phyloP scores from a whole-genome alignment of 129 eudicot species.

The Tagetes patula region DNA sequence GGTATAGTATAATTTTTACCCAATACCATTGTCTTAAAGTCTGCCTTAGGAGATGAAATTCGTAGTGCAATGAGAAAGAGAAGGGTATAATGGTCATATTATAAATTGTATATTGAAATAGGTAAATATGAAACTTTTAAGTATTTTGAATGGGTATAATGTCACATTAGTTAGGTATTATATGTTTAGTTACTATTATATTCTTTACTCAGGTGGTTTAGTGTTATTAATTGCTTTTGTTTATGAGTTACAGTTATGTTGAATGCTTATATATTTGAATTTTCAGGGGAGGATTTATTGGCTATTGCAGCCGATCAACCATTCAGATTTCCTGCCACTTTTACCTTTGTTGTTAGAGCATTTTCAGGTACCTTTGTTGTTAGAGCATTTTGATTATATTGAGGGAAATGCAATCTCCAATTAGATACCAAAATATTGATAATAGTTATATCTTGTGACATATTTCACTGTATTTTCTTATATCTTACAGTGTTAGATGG shows the following conservation, averaged over 20 bases:
- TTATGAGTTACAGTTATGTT: not conserved
- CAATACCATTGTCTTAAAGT: not conserved
- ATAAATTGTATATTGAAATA: not conserved
- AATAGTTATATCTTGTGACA: not conserved
- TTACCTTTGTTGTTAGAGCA: conserved; percentile 92
- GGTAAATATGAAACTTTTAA: not conserved
- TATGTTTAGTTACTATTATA: not conserved
- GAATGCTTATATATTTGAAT: conserved; percentile 17
- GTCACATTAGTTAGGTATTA: not conserved
- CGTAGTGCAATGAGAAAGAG: not conserved
- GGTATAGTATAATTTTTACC: not conserved
- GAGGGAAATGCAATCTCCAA: conserved; percentile 2
- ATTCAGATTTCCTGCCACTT: conserved; percentile 86
- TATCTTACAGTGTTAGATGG: conserved; percentile 80
- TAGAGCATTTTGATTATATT: conserved; percentile 80
- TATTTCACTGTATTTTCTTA: conserved; percentile 24
- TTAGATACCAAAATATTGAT: not conserved
- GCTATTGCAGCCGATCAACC: conserved; percentile 94
- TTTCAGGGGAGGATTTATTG: conserved; percentile 79
- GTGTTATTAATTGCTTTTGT: not conserved
- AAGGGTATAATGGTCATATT: not conserved
- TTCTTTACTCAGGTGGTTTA: not conserved
- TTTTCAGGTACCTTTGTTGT: conserved; percentile 97
- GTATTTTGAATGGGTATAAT: conserved; percentile 1
- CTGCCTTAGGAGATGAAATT: not conserved